Base-by-base conservation (phyloP, 2,329 filamentous ascomycete genomes). In the Ascochyta rabiei region DNA sequence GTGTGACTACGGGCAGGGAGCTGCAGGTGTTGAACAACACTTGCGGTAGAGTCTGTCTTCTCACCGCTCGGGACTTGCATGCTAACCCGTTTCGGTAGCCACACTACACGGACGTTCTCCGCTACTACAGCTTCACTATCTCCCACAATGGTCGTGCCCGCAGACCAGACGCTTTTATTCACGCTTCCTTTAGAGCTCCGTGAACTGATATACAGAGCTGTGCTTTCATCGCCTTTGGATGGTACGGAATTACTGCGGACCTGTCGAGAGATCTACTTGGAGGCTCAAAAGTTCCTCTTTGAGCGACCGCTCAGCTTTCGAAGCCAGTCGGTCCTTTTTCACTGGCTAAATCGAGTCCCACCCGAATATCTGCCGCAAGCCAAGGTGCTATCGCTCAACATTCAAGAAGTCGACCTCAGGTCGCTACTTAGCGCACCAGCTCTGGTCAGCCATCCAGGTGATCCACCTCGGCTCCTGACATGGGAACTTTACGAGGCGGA, bases 121-220 rank as follows among this genome's bases (percentile, higher is more conserved):
- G 24, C 26, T 28, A 26, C 24, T 9, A 24, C 16, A 18, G 15
- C 12, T 24, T 15, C 1, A 31, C n/a, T 13, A 15, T 8, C 8
- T 21, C 3, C n/a, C 15, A 42, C 16, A 4, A 56, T 48, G 48
- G 19, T n/a, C 10, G 16, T 43, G 21, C n/a, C 38, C 23, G 33
- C 13, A 26, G 8, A 33, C 16, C 42, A 48, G 15, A 44, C 57
- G 15, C 39, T 48, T 10, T 43, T 71, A 4, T 57, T 68, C 35
- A 41, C 56, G 21, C 54, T 74, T 6, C 70, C 70, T 16, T 38
- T 71, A n/a, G 70, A 72, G 47, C 52, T 75, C 8, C 69, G 70
- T 7, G 64, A 70, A 31, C 24, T 64, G 26, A 62, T 73, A 9
- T 75, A 73, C 53, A 64, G 57, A 12, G 59, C 62, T 12, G 60